Base-by-base conservation (phyloP, 2,329 filamentous ascomycete species). In the Malbranchea zuffiana region DNA sequence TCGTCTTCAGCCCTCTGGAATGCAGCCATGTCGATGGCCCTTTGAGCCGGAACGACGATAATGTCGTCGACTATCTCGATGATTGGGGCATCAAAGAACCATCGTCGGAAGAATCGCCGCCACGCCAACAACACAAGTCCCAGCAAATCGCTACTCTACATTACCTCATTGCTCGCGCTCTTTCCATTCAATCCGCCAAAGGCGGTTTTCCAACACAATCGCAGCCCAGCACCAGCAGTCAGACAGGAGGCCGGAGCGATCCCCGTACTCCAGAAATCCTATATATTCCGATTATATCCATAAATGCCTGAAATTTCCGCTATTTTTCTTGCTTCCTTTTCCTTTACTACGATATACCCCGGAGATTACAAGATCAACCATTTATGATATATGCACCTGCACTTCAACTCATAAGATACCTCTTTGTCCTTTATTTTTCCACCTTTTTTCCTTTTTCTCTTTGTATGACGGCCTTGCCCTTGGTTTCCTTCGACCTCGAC, bases 1-100 rank as follows among this genome's bases (percentile, higher is more conserved):
- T 38, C 6, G 37, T 56, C n/a, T 56, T 56, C 39, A 54, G 51
- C 12, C 46, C 53, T 10, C 38, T 50, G 10, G 46, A 48, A 37
- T 39, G 35, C 30, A 40, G 42, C 12, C 46, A 48, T 37, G 30
- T 47, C 30, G 21, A 27, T 17, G 24, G 39, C 24, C 25, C 36
- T 23, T 15, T 11, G 32, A 19, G 21, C 5, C 18, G 15, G 5
- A 24, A 16, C 6, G 36, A 19, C 7, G 36, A 34, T 12, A 20
- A 16, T 24, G 21, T 27, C n/a, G n/a, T n/a, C n/a, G n/a, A n/a
- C n/a, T n/a, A n/a, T n/a, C n/a, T n/a, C n/a, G n/a, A n/a, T n/a
- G n/a, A n/a, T n/a, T n/a, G n/a, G n/a, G 16, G 12, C 11, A 12
- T 24, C 6, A 17, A n/a, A 17, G 32, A 18, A 11, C 21, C 33